These are phyloP conservation scores for Penicillium roqueforti DNA, from an alignment of 495 filamentous ascomycete genomes.

Conservation along the genomic window DNA sequence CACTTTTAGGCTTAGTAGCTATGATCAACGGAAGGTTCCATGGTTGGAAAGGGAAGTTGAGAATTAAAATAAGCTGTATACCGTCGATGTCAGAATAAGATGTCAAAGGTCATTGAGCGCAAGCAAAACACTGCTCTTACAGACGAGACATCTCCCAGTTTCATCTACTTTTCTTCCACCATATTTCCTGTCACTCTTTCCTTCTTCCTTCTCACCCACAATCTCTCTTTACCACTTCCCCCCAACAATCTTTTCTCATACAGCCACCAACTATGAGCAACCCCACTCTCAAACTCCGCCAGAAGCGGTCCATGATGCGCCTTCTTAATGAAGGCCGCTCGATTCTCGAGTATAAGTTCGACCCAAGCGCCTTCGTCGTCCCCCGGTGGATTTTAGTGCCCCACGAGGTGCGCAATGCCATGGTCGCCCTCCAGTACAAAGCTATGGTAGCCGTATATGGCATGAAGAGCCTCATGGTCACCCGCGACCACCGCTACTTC, in stretches of 20 bases:
- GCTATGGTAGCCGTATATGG: slow-evolving; percentile 7
- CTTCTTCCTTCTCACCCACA: not conserved
- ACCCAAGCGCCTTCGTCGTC: not conserved
- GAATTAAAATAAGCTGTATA: not conserved
- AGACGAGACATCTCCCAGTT: not conserved
- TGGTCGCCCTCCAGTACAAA: not conserved
- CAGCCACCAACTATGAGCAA: not conserved
- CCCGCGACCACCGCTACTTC: slow-evolving; percentile 12
- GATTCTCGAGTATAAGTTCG: slow-evolving; percentile 11
- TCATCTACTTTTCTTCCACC: not conserved
- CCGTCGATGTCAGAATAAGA: not conserved
- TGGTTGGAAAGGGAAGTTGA: not conserved
- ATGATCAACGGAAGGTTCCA: not conserved
- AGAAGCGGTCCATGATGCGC: not conserved
- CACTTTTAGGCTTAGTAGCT: not conserved
- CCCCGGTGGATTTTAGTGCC: slow-evolving; percentile 12
- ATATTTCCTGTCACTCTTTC: not conserved
- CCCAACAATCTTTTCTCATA: not conserved
- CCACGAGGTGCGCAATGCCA: not conserved
- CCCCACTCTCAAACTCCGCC: not conserved
- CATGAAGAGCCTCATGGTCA: slow-evolving; percentile 9
- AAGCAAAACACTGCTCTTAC: not conserved
- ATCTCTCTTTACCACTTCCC: not conserved
- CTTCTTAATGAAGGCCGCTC: not conserved
- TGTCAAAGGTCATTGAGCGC: not conserved